phyloP scores from a whole-genome alignment of 306 rosid species.

The Cucumis hystrix region DNA sequence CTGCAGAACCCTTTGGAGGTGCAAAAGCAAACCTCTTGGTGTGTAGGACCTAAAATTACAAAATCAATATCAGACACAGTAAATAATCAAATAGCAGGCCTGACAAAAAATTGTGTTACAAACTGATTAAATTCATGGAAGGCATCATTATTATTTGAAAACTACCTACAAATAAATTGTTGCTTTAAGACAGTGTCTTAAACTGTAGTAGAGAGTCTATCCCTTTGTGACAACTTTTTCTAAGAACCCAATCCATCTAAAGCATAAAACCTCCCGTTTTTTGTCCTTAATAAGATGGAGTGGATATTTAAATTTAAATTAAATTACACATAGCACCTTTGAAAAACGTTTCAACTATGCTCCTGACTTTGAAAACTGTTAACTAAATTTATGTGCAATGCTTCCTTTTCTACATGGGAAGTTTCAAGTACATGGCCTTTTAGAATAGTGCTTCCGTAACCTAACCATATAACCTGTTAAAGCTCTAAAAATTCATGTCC shows the following conservation, averaged over 20 bases:
- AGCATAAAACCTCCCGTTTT: neutral
- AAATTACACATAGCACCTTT: neutral
- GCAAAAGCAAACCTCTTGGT: slow-evolving; percentile 81
- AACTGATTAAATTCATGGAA: neutral
- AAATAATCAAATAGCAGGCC: slow-evolving; percentile 1
- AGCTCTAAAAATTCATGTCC: neutral
- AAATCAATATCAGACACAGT: slow-evolving; percentile 13
- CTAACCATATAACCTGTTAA: neutral
- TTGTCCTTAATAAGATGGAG: neutral
- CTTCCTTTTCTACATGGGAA: neutral
- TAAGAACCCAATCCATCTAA: neutral
- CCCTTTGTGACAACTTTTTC: neutral
- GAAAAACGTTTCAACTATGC: neutral
- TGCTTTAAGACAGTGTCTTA: neutral
- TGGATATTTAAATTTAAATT: neutral
- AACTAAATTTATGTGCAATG: neutral
- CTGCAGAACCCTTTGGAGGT: slow-evolving; percentile 96
- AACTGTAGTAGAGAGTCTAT: neutral
- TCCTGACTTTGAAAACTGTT: no score
- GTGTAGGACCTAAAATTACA: slow-evolving; percentile 52
- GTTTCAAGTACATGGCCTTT: neutral
- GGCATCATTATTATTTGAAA: neutral
- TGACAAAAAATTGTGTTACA: neutral
- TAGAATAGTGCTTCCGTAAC: neutral
- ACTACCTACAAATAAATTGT: neutral